Base-by-base conservation (phyloP, 805 yeast genomes). In the Starmera amethionina region DNA sequence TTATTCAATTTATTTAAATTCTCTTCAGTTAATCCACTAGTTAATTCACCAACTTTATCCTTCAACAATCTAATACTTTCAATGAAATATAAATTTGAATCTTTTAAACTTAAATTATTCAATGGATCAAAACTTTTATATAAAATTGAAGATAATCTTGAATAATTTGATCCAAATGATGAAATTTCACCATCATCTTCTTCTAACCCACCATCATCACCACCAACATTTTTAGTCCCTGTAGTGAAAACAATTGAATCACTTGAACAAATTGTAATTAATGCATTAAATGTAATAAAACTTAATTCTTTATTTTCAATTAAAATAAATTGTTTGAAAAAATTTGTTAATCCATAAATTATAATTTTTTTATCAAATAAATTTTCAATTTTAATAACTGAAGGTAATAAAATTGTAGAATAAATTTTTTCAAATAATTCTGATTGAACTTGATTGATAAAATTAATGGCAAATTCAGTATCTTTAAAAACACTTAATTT, bases 121-220 rank as follows among this genome's bases (percentile, higher is more conserved):
- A 22, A 22, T 15, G 97, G 96, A 60, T 93, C 97, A 47, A 75
- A 68, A 4, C 80, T 70, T 46, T 70, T 75, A 13, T 62, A 61
- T 30, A 74, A 68, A 37, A 88, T 78, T 3, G 83, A 73, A 1
- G 73, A 76, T 43, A 93, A 67, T 53, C 74, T 79, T 39, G 94
- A 84, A 60, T 76, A 93, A 39, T 80, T 77, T 0, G 96, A 81
- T 2, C 97, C 97, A 61, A 89, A 93, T 3, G 93, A 68, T 0
- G 88, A 62, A 38, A 81, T 72, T 45, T 88, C 95, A 39, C 82
- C 88, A 28, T 73, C 51, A 47, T 80, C 82, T 33, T 65, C 58
- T 4, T 62, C 44, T 41, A 63, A 65, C 2, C 62, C 68, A 35
- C 66, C 46, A 37, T 60, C 65, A 33, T 68, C 64, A n/a, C 52